Conservation (phyloP, 2,329 filamentous ascomycete species). For the Balansia obtecta region DNA sequence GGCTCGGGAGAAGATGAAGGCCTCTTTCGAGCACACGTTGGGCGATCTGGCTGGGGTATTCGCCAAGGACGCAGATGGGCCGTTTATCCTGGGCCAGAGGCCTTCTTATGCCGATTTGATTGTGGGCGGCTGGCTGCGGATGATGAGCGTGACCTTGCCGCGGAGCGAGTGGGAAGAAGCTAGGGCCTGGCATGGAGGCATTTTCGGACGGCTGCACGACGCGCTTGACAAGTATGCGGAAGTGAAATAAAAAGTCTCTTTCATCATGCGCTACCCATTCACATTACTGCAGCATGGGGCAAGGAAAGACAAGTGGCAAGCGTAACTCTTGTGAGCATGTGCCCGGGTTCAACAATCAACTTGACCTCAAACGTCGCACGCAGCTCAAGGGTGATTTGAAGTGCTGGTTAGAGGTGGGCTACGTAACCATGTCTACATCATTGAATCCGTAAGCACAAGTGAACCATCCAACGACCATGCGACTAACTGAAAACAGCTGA, state of each 20-base stretch:
- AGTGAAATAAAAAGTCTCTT: neutral
- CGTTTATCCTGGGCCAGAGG: constrained; percentile 33
- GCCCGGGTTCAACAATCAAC: neutral
- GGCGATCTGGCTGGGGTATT: constrained; percentile 30
- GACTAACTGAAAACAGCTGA: no score
- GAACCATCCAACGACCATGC: no score
- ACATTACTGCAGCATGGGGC: no score
- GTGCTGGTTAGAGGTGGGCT: no score
- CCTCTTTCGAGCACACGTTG: constrained; percentile 28
- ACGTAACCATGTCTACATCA: no score
- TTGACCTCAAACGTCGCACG: neutral
- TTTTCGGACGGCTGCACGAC: constrained; percentile 38
- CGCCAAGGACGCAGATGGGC: constrained; percentile 23
- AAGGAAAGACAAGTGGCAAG: neutral
- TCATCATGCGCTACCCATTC: neutral
- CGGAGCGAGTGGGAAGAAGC: constrained; percentile 34
- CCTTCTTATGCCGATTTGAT: constrained; percentile 43
- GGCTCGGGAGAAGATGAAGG: constrained; percentile 23
- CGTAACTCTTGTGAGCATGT: neutral
- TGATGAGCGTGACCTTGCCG: constrained; percentile 28
- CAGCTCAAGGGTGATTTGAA: no score
- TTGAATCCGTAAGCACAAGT: no score
- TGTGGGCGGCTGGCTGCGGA: constrained; percentile 42
- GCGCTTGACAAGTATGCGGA: constrained; percentile 26
- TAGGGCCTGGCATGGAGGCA: constrained; percentile 34